Conservation (phyloP, 2,329 filamentous ascomycete species). For the Aotearoamyces nothofagi region DNA sequence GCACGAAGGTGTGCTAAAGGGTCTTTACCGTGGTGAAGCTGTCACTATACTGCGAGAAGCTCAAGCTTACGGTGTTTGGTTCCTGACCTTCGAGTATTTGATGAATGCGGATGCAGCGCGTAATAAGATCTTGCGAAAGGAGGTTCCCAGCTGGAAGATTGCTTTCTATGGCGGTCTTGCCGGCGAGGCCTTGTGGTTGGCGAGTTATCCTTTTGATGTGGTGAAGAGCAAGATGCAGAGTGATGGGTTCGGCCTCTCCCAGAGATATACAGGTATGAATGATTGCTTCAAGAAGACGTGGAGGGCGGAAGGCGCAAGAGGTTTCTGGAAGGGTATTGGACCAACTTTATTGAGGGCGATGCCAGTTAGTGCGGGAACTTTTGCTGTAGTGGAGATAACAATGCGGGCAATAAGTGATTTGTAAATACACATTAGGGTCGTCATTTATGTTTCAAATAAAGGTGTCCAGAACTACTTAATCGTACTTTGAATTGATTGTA, state of each 20-base stretch:
- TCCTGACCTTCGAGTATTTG: slow-evolving; percentile 85
- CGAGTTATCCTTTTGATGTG: slow-evolving; percentile 91
- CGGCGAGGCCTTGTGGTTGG: slow-evolving; percentile 85
- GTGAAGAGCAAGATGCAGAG: slow-evolving; percentile 99
- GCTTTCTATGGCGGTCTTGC: slow-evolving; percentile 87
- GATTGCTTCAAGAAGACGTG: slow-evolving; percentile 81
- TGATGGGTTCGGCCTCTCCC: slow-evolving; percentile 64
- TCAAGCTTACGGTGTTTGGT: slow-evolving; percentile 92
- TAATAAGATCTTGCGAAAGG: slow-evolving; percentile 58
- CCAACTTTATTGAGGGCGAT: slow-evolving; percentile 88
- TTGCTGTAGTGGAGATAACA: slow-evolving; percentile 64
- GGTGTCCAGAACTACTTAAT: too few species aligned
- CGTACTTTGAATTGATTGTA: too few species aligned
- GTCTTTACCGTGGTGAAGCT: slow-evolving; percentile 73
- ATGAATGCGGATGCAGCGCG: slow-evolving; percentile 81
- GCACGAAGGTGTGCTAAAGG: slow-evolving; percentile 49
- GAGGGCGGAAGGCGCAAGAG: slow-evolving; percentile 57
- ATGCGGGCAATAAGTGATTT: slow-evolving; percentile 47
- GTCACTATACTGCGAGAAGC: slow-evolving; percentile 84
- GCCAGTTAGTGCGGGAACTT: slow-evolving; percentile 96
- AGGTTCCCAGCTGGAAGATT: slow-evolving; percentile 73
- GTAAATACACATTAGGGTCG: too few species aligned
- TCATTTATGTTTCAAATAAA: too few species aligned
- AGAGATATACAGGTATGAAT: slow-evolving; percentile 67
- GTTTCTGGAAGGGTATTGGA: slow-evolving; percentile 90